These are phyloP conservation scores for Pythium guiyangense DNA, from an alignment of 352 stramenopile genomes.

Conservation along the genomic window DNA sequence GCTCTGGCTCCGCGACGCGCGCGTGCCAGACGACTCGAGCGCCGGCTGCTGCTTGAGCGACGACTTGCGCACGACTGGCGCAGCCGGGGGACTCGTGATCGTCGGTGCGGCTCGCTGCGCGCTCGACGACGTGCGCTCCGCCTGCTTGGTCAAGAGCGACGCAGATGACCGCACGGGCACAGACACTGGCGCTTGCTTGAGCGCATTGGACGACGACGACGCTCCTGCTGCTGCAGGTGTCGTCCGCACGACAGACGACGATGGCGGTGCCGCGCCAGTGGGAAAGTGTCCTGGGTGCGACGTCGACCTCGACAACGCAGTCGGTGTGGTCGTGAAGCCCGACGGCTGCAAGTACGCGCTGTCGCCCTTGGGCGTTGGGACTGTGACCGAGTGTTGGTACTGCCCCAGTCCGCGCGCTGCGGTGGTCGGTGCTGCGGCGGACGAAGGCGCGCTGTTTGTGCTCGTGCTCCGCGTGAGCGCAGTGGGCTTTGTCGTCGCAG, in stretches of 20 bases:
- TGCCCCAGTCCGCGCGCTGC: slow-evolving; percentile 1
- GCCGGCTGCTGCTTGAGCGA: slow-evolving; percentile 4
- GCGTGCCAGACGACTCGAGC: background rate
- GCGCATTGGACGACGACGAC: no score
- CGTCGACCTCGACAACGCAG: slow-evolving; percentile 9
- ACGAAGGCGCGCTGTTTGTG: background rate
- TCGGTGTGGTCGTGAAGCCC: slow-evolving; percentile 12
- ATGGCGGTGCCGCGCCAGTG: background rate
- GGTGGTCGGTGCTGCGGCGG: background rate
- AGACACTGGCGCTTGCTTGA: no score
- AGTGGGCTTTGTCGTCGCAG: background rate
- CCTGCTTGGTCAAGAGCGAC: no score
- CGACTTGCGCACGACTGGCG: slow-evolving; percentile 6
- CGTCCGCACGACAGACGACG: background rate
- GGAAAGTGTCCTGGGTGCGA: slow-evolving; percentile 11
- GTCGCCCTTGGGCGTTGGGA: slow-evolving; percentile 8
- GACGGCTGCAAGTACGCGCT: slow-evolving; percentile 3
- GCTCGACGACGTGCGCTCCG: background rate
- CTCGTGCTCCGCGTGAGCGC: background rate
- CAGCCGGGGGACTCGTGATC: background rate
- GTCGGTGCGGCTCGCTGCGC: background rate
- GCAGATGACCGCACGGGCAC: no score
- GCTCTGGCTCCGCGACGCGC: slow-evolving; percentile 12
- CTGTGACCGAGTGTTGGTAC: background rate
- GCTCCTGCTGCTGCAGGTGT: background rate